Conservation (phyloP, 2,329 filamentous ascomycete species). For the Chaetomium strumarium region DNA sequence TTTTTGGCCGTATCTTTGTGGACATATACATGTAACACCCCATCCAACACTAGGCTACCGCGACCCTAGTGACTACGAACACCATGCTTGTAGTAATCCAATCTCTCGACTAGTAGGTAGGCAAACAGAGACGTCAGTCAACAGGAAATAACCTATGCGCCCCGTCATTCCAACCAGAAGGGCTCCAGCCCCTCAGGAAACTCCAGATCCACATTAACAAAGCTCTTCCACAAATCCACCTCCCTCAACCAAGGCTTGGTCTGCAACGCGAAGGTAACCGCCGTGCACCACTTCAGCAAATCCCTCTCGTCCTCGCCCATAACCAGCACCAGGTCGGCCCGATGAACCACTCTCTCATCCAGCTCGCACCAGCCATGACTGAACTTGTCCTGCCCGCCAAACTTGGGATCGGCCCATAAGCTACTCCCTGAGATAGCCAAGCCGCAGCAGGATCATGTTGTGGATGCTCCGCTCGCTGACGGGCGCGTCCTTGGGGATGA, state of each 20-base stretch:
- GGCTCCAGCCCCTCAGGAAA: slow-evolving; percentile 39
- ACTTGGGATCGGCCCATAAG: slow-evolving; percentile 17
- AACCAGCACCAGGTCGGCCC: slow-evolving; percentile 40
- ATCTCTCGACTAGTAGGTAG: too few species aligned
- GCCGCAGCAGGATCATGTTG: slow-evolving; percentile 12
- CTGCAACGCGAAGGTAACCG: slow-evolving; percentile 40
- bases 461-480: slow-evolving; percentile 40
- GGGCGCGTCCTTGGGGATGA: slow-evolving; percentile 43
- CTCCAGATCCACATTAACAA: slow-evolving; percentile 40
- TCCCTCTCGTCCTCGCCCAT: slow-evolving; percentile 40
- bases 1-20: too few species aligned
- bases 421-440: slow-evolving; percentile 24
- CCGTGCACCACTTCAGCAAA: slow-evolving; percentile 33
- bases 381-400: slow-evolving; percentile 2
- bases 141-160: too few species aligned
- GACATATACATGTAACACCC: too few species aligned
- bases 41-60: too few species aligned
- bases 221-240: slow-evolving; percentile 47
- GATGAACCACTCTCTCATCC: slow-evolving; percentile 34
- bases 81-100: too few species aligned
- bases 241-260: slow-evolving; percentile 44
- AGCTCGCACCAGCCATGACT: slow-evolving; percentile 23
- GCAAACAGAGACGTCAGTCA: too few species aligned
- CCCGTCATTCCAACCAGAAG: slow-evolving; percentile 34
- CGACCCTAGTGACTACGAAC: too few species aligned